Percentiles rank a stretch among this genome's conserved stretches.
Conservation (phyloP, 805 yeast genomes). For the Starmera quercuum region DNA sequence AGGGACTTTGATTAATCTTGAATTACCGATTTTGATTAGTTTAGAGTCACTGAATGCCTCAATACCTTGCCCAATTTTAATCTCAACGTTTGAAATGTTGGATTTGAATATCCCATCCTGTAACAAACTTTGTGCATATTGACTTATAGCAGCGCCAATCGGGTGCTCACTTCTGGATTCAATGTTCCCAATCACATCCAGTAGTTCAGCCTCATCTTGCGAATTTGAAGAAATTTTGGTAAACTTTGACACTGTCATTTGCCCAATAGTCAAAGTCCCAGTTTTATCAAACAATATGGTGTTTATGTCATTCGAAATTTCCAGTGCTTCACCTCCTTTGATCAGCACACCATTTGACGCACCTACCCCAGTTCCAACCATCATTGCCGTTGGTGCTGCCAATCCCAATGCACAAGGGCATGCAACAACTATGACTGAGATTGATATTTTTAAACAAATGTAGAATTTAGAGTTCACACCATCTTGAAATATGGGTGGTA, state of each 20-base stretch:
- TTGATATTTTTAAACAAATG: conserved; percentile 70
- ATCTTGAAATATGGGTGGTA: conserved; percentile 41
- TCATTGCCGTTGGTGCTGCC: conserved; percentile 97
- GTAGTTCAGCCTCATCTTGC: conserved; percentile 25
- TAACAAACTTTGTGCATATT: conserved; percentile 20
- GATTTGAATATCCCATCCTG: conserved; percentile 2
- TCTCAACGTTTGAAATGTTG: conserved; percentile 19
- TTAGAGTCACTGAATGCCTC: conserved; percentile 17
- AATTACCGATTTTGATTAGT: conserved; percentile 47
- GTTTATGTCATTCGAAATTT: conserved; percentile 56
- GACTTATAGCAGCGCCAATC: conserved; percentile 62
- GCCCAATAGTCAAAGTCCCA: conserved; percentile 87
- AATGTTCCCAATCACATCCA: conserved; percentile 47
- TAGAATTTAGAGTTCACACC: conserved; percentile 49
- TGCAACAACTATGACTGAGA: conserved; percentile 92
- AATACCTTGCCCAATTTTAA: conserved; percentile 31
- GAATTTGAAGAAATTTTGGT: conserved; percentile 8
- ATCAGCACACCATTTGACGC: conserved; percentile 84
- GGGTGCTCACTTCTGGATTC: conserved; percentile 86
- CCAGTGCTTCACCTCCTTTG: conserved; percentile 89
- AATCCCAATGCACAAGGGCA: conserved; percentile 98
- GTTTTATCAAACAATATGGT: conserved; percentile 87
- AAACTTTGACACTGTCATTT: conserved; percentile 41
- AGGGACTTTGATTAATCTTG: conserved; percentile 26
- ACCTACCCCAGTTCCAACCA: conserved; percentile 98